Evolutionary conservation across 345 rosid genomes (phyloP), one percentile per base, ranked within the genome.

Genomic region (Gossypium bickii): DNA sequence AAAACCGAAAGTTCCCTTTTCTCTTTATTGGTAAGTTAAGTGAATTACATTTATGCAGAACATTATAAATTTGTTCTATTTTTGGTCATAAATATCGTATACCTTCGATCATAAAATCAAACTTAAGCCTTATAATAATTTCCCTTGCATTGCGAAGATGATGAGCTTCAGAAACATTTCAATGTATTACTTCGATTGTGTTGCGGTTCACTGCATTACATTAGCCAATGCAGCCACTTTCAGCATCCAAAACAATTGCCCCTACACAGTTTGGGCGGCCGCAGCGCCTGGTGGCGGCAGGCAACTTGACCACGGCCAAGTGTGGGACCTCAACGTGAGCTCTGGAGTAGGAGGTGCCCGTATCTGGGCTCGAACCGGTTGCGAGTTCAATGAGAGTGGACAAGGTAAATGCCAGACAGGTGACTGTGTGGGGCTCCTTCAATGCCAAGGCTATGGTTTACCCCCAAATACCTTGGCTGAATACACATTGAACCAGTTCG

Each of bases 191-290:
- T 67, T 67, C 15, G 25, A 47, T 24, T 24, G 29, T 11, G 6
- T 81, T 4, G 59, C 20, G 12, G n/a, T 73, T 58, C 79, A 24
- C 34, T 4, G 20, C 67, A 9, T 78, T 61, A 63, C 65, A n/a
- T 60, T 49, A 3, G 74, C 74, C 12, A 22, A 67, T 1, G 87
- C 88, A 9, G 87, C 89, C 77, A 82, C 65, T 16, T 85, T 86
- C 22, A 74, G 78, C 9, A 83, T 86, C 67, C 12, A 63, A 16
- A 83, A 86, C 77, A 81, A 77, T 45, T 84, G 86, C 24, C 34
- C 81, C 17, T 73, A 74, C 78, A 80, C 86, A 7, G 86, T 86
- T 11, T 86, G 90, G 90, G 88, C 90, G 0, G 86, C 88, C 0
- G 84, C 90, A 0, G 76, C 72, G 17, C 90, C 88, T 2, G 83